Percentiles rank a stretch among this genome's conserved stretches.
Evolutionary conservation across 2,329 filamentous ascomycete genomes (phyloP).

Genomic region (Neobulgaria alba): DNA sequence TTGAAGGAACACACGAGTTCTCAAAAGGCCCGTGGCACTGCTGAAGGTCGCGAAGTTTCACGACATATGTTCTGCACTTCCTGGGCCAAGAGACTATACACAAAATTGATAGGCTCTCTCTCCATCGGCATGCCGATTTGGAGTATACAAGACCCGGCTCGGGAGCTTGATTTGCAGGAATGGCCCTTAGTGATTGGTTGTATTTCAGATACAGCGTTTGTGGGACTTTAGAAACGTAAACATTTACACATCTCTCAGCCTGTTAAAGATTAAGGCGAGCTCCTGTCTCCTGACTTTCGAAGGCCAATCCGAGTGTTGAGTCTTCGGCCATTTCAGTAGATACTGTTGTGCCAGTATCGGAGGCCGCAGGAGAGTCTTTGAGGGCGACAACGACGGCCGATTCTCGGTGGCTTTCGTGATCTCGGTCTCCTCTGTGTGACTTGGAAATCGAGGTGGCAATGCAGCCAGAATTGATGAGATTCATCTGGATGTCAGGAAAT

Average conservation of each 20-base stretch:
- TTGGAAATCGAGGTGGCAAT: background rate
- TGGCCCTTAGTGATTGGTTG: background rate
- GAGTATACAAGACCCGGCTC: no score
- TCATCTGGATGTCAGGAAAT: background rate
- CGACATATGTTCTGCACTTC: background rate
- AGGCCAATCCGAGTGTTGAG: background rate
- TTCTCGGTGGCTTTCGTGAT: background rate
- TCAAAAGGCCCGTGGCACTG: background rate
- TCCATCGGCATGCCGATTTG: slow-evolving; percentile 4
- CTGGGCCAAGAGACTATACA: background rate
- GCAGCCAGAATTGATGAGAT: background rate
- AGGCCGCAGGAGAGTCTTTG: background rate
- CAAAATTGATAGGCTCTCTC: background rate
- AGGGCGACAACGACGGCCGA: background rate
- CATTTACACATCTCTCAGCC: background rate
- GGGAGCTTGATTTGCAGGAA: no score
- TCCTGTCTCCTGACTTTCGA: background rate
- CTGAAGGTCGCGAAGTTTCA: background rate
- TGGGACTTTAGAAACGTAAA: background rate
- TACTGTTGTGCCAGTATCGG: background rate
- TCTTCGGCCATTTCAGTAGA: background rate
- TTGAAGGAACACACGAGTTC: no score
- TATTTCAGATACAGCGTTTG: background rate
- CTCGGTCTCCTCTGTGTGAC: background rate
- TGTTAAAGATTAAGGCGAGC: background rate